phyloP scores from a whole-genome alignment of 2,329 filamentous ascomycete genomes.

The Lecanoromycetidae sp. region DNA sequence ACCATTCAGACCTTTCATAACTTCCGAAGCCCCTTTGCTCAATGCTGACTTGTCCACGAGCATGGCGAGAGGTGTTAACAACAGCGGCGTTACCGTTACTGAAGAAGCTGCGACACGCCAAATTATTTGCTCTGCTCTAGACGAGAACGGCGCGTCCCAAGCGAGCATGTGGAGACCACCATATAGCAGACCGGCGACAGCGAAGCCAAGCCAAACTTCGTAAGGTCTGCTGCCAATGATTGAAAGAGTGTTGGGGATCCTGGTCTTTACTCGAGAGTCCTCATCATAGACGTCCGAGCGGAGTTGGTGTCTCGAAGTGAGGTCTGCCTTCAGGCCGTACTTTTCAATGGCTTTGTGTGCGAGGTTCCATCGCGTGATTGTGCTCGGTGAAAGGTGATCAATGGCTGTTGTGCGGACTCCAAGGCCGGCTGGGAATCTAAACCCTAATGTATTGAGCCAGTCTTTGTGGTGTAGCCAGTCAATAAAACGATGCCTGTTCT shows the following conservation, averaged over 20 bases:
- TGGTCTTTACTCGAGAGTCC: neutral
- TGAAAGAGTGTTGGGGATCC: neutral
- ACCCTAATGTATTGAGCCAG: neutral
- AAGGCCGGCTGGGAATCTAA: neutral
- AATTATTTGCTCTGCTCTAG: neutral
- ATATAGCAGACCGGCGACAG: neutral
- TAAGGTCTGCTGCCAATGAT: neutral
- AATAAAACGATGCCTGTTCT: neutral
- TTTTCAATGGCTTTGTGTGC: slow-evolving; percentile 3
- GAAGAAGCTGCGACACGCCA: neutral
- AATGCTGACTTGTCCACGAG: too few relatives aligned
- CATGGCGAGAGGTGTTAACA: too few relatives aligned
- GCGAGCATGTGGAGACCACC: neutral
- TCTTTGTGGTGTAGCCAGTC: neutral
- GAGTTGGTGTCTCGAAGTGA: neutral
- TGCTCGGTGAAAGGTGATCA: neutral
- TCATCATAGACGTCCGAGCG: neutral
- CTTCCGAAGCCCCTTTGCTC: too few relatives aligned
- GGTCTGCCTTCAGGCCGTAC: neutral
- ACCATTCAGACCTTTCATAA: too few relatives aligned
- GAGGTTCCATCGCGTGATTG: neutral
- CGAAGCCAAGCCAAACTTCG: neutral
- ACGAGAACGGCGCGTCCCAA: neutral
- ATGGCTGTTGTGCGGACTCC: slow-evolving; percentile 5
- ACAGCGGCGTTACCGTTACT: neutral